These are phyloP conservation scores for Paraphoma chrysanthemicola DNA, from an alignment of 2,329 filamentous ascomycete species.

Conservation along the genomic window DNA sequence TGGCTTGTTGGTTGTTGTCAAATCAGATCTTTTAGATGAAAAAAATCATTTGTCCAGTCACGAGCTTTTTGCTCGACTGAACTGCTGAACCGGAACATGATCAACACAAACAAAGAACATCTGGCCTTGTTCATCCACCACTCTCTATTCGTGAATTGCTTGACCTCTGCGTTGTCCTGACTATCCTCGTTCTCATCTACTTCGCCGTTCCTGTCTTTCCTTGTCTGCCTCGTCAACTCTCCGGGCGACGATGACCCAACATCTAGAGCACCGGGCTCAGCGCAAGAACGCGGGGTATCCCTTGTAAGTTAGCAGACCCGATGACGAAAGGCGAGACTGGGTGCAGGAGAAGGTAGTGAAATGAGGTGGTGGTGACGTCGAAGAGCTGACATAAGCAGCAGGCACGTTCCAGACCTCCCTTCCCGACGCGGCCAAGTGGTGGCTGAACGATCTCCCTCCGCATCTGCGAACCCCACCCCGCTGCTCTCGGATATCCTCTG, in stretches of 20 bases:
- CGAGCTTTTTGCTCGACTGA: slow-evolving; percentile 1
- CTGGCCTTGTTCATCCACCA: neutral
- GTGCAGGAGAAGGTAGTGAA: no score
- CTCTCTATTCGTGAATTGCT: neutral
- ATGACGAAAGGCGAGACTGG: neutral
- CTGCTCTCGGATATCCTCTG: slow-evolving; percentile 25
- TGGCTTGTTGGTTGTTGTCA: no score
- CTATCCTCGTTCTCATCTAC: no score
- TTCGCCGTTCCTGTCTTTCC: neutral
- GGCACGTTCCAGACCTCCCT: slow-evolving; percentile 6
- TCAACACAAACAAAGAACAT: neutral
- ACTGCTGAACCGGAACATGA: neutral
- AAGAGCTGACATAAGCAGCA: neutral
- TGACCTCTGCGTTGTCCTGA: neutral
- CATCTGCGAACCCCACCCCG: slow-evolving; percentile 9
- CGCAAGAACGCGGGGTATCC: neutral
- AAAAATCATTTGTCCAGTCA: no score
- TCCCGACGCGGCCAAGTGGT: slow-evolving; percentile 17
- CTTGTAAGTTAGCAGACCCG: neutral
- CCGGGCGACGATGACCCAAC: neutral
- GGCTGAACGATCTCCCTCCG: slow-evolving; percentile 18
- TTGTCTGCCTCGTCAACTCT: neutral
- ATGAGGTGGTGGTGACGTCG: neutral
- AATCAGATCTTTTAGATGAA: no score
- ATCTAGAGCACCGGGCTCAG: neutral